Evolutionary conservation across 805 yeast species (phyloP).

Genomic region (Starmerella apicola): DNA sequence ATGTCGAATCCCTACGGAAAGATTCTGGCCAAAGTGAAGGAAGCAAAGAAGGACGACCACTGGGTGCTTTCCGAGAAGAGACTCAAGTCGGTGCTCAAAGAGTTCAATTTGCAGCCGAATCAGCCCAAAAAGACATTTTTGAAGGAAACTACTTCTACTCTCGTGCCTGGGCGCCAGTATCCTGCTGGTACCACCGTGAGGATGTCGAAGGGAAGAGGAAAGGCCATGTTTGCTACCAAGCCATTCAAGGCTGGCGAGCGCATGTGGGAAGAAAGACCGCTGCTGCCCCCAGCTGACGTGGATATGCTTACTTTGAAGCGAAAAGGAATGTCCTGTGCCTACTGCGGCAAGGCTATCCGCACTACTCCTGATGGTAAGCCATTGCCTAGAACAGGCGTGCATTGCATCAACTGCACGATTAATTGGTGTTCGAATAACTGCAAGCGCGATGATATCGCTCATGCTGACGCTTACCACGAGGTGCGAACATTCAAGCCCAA

Average conservation of each 20-base stretch:
- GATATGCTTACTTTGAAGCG: conserved; percentile 49
- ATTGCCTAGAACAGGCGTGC: conserved; percentile 17
- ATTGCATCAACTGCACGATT: conserved; percentile 53
- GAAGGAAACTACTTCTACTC: conserved; percentile 38
- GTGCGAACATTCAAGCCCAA: conserved; percentile 25
- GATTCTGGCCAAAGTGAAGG: conserved; percentile 40
- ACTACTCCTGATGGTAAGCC: conserved; percentile 18
- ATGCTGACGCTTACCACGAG: conserved; percentile 47
- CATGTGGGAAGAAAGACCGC: conserved; percentile 52
- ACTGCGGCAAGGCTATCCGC: conserved; percentile 49
- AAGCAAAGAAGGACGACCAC: conserved; percentile 33
- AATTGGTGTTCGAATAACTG: conserved; percentile 62
- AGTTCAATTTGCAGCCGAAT: conserved; percentile 40
- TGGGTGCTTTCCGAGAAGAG: conserved; percentile 57
- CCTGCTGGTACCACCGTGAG: conserved; percentile 34
- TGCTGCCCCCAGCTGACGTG: conserved; percentile 53
- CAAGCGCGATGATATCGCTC: conserved; percentile 42
- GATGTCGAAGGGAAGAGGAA: conserved; percentile 44
- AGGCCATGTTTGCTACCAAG: conserved; percentile 44
- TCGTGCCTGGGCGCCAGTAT: conserved; percentile 34
- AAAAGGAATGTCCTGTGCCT: conserved; percentile 55
- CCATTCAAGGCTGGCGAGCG: conserved; percentile 38
- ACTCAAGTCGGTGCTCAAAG: conserved; percentile 41
- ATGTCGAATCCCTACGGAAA: conserved; percentile 46
- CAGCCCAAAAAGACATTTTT: conserved; percentile 39